phyloP scores from a whole-genome alignment of 257 asterid species.

The Avicennia marina region DNA sequence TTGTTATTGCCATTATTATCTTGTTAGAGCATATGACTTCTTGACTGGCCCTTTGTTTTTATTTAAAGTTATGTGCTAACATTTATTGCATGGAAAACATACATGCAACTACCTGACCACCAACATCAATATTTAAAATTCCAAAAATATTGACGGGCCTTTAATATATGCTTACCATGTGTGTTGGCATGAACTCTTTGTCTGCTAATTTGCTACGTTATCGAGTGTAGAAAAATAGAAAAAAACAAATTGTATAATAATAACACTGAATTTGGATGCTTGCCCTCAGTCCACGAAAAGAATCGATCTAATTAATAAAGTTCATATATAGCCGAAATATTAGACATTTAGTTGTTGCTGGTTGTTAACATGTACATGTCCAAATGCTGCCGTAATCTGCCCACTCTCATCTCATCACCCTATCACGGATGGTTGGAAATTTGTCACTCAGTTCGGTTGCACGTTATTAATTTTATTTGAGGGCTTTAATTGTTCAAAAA shows the following conservation, averaged over 20 bases:
- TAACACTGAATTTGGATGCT: background rate
- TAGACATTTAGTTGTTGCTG: conserved; percentile 15
- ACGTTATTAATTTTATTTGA: too few species aligned
- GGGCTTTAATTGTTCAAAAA: too few species aligned
- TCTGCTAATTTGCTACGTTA: background rate
- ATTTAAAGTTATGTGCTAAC: too few species aligned
- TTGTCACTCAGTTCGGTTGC: background rate
- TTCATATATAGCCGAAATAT: too few species aligned
- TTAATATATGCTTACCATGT: too few species aligned
- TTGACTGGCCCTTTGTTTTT: too few species aligned
- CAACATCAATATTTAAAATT: too few species aligned
- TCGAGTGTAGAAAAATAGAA: background rate
- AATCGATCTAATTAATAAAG: background rate
- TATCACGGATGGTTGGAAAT: too few species aligned
- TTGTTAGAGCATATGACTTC: background rate
- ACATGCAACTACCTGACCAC: too few species aligned
- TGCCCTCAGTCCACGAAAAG: background rate
- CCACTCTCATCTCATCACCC: conserved; percentile 15
- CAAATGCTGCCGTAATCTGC: conserved; percentile 30
- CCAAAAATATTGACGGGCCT: too few species aligned
- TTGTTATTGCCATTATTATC: background rate
- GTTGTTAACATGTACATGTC: conserved; percentile 22
- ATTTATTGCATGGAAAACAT: too few species aligned
- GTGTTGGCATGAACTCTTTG: too few species aligned
- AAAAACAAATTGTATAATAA: background rate